Base-by-base conservation (phyloP, 257 asterid species). In the Thymus mandschuricus region DNA sequence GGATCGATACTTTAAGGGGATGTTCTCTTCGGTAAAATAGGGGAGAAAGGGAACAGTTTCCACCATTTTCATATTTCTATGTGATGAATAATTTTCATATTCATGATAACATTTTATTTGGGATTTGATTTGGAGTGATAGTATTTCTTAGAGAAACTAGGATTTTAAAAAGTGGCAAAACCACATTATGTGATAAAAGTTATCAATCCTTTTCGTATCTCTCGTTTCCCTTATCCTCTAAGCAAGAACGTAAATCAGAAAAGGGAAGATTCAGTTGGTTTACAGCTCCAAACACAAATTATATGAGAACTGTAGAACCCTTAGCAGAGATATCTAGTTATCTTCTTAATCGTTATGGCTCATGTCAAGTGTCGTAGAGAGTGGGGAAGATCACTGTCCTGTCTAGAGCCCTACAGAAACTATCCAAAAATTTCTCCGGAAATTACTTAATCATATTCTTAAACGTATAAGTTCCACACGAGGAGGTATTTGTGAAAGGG, bases 391-490 rank as follows among this genome's bases (percentile, higher is more conserved):
- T 70, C 38, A 11, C 28, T 11, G 43, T 44, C 35, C 49, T 70
- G 29, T 35, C 40, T 41, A 21, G 44, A 38, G 41, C 65, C 49
- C 56, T 69, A 0, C 12, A 29, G 27, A 52, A 27, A 48, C 46
- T n/a, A 13, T 48, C 3, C 28, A 48, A 65, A 9, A 41, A 9
- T 15, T 67, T 9, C 33, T 34, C 48, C 15, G 49, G n/a, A 21
- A 8, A 11, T n/a, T 27, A 68, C 31, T 40, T 68, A 41, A 15
- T 50, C 27, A 40, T 12, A 68, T 68, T 34, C 72, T 21, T 52
- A 68, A 13, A 35, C 10, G 15, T 1, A 34, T 34, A 27, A 54
- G 15, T 52, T 10, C 51, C 59, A 65, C 70, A 6, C 6, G 40
- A 31, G 40, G 34, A 67, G 40, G 52, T 52, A 48, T 30, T 44